These are phyloP conservation scores for Parafenestella ontariensis DNA, from an alignment of 2,329 filamentous ascomycete genomes.

Conservation along the genomic window DNA sequence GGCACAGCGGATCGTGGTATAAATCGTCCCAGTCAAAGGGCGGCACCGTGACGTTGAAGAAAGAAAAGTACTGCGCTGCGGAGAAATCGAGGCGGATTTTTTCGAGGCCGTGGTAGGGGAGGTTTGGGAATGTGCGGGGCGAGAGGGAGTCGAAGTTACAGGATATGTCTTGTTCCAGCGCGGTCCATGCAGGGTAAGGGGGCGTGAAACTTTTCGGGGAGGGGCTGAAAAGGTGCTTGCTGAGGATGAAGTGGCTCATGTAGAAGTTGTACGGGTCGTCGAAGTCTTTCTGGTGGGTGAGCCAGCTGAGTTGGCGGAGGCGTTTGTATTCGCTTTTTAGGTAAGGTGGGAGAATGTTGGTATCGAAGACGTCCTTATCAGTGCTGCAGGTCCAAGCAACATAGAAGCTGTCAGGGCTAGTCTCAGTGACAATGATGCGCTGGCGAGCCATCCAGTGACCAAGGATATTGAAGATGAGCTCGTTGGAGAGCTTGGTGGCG, in stretches of 20 bases:
- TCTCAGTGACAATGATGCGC: not conserved
- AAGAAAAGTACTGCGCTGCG: constrained; percentile 10
- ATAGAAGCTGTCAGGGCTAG: not conserved
- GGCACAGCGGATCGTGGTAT: not conserved
- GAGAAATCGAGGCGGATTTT: constrained; percentile 17
- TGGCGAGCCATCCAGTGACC: constrained; percentile 1
- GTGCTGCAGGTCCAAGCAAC: not conserved
- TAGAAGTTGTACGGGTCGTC: constrained; percentile 7
- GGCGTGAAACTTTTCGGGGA: not conserved
- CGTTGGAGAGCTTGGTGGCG: not conserved
- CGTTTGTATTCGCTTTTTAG: constrained; percentile 4
- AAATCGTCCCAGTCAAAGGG: constrained; percentile 16
- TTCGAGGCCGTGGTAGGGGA: constrained; percentile 16
- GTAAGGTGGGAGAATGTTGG: not conserved
- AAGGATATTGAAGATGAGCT: not conserved
- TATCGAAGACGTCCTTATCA: not conserved
- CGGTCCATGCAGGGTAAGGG: not conserved
- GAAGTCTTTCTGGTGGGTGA: constrained; percentile 12
- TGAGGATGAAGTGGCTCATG: constrained; percentile 4
- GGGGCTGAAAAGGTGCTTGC: not conserved
- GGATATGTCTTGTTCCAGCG: not conserved
- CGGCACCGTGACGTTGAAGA: constrained; percentile 19
- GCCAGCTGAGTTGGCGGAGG: constrained; percentile 8
- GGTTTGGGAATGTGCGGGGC: not conserved
- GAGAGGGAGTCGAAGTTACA: not conserved